Base-by-base conservation (phyloP, 2,329 filamentous ascomycete genomes). In the Botryotinia globosa region DNA sequence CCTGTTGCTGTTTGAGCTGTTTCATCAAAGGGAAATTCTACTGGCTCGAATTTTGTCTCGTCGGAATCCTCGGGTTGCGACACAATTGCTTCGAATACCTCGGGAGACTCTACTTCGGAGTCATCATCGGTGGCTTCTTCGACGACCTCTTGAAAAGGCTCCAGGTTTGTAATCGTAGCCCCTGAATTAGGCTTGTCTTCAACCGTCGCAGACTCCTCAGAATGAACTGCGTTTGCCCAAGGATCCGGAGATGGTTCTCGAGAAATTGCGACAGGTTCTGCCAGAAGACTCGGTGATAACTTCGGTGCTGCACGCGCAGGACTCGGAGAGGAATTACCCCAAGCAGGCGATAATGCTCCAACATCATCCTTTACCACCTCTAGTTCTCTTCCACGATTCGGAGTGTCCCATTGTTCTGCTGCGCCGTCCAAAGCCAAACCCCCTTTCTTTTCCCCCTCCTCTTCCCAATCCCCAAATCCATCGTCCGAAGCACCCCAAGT, bases 171-270 rank as follows among this genome's bases (percentile, higher is more conserved):
- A 32, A 8, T 56, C 3, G n/a, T 56, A 25, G 20, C 48, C 37
- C 54, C 48, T 44, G 20, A 45, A 34, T 34, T 37, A 25, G 2
- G 1, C 22, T 62, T 48, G 18, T 62, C 65, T 44, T 54, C 42
- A 44, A 32, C 39, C 25, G 39, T 58, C 45, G 34, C 42, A 44
- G 56, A 48, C 69, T 29, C 29, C 14, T 69, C 34, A 32, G 34
- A 44, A 51, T n/a, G 12, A 25, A n/a, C 34, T 1, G 56, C 44
- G 44, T 62, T 74, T 58, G 73, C 76, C 80, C 78, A 81, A 29
- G 78, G 78, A 76, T 80, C 78, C 9, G 77, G 76, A 22, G 78
- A 78, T 39, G 76, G 74, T 61, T 78, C 75, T 69, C 77, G 76
- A 20, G 59, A 39, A 62, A 74, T 65, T 25, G 72, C 67, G 37